Base-by-base conservation (phyloP, 495 filamentous ascomycete genomes). In the Glonium stellatum region DNA sequence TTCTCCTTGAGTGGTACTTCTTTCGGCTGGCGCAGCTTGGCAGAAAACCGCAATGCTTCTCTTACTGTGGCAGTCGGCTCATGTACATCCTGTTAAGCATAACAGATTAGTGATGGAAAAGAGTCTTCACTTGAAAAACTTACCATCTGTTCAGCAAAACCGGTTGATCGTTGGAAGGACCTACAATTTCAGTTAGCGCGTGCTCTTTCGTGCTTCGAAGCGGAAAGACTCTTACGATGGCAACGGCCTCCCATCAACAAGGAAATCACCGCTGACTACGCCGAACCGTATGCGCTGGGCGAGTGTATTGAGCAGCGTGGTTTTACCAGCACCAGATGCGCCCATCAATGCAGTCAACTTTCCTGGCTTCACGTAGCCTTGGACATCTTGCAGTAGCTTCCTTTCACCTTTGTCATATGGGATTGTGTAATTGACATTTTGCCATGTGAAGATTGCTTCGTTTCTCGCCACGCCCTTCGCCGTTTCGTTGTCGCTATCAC, bases 391-490 rank as follows among this genome's bases (percentile, higher is more conserved):
- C 5, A 91, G 70, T 0, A 90, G 68, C 36, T 79, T 75, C 48
- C 77, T 78, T 59, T 84, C 74, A 1, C 83, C 81, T 36, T 76
- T 79, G 37, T 84, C 77, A 65, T 78, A 79, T 11, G 84, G 83
- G 44, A 91, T 87, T 0, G 77, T 84, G 64, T 93, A 95, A 67
- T 83, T 85, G 41, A 96, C 82, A 60, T 87, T 75, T 62, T 87
- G 83, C 84, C 85, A 95, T 0, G 88, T 92, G 63, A 95, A 85
- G 25, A 95, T 72, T n/a, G 80, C 78, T 12, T 82, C 80, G 51
- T 83, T 86, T 58, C 76, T 77, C 1, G 81, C 80, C 52, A 87
- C 77, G 9, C 64, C 73, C 47, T 73, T 67, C 4, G 77, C 72
- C 1, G 36, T 59, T 6, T 70, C 54, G 4, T 62, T 59, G 8